Evolutionary conservation across 2,329 filamentous ascomycete species (phyloP).

Genomic region (Drechslerella coelobrocha): DNA sequence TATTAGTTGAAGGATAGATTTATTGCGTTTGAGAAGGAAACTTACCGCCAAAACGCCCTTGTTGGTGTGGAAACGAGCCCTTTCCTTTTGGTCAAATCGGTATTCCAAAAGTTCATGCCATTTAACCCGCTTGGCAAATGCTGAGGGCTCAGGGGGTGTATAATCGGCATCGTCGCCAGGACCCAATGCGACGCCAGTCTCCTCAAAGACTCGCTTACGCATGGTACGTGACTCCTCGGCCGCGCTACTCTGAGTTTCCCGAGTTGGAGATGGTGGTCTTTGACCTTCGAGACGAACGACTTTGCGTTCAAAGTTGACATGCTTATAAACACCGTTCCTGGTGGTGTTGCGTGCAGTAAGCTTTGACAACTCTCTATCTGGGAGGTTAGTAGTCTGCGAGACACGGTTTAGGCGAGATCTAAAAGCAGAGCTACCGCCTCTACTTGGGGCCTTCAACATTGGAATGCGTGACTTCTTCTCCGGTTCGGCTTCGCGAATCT

Average conservation of each 20-base stretch:
- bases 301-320: slow-evolving; percentile 38
- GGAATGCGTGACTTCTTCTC: slow-evolving; percentile 31
- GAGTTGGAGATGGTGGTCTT: slow-evolving; percentile 33
- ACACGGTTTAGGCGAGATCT: slow-evolving; percentile 29
- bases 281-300: slow-evolving; percentile 25
- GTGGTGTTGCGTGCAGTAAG: slow-evolving; percentile 43
- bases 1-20: slow-evolving; percentile 2
- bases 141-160: slow-evolving; percentile 27
- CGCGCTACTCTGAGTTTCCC: slow-evolving; percentile 26
- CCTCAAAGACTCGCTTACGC: slow-evolving; percentile 35
- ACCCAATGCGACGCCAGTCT: slow-evolving; percentile 32
- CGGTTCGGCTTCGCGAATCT: slow-evolving; percentile 6
- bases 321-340: slow-evolving; percentile 39
- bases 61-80: slow-evolving; percentile 12
- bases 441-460: slow-evolving; percentile 12
- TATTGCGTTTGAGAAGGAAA: neutral
- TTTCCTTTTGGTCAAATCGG: slow-evolving; percentile 22
- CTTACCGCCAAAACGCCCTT: slow-evolving; percentile 39
- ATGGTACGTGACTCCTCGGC: slow-evolving; percentile 25
- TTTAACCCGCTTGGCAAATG: slow-evolving; percentile 27
- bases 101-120: slow-evolving; percentile 31
- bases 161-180: slow-evolving; percentile 40
- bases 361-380: slow-evolving; percentile 40
- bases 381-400: slow-evolving; percentile 30
- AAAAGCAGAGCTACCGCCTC: neutral